phyloP scores from a whole-genome alignment of 345 rosid genomes.

The Corymbia maculata region DNA sequence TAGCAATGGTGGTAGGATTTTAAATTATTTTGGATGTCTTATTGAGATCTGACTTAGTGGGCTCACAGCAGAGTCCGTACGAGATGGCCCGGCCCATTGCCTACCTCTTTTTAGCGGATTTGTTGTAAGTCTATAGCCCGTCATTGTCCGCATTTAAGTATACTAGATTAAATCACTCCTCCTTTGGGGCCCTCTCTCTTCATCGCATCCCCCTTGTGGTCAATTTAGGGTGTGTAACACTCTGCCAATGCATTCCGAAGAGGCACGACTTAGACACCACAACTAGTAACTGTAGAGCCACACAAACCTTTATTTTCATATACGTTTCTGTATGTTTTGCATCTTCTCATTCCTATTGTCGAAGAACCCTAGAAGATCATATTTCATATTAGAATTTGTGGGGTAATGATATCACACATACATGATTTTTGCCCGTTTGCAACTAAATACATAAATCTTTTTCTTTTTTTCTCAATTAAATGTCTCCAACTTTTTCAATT shows the following conservation, averaged over 20 bases:
- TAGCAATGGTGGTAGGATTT: not conserved
- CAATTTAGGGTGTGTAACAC: not conserved
- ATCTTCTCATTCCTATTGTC: not conserved
- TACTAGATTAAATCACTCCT: not conserved
- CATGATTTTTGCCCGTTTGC: not conserved
- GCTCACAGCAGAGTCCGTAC: too few species aligned
- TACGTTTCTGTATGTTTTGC: not conserved
- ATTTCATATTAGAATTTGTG: not conserved
- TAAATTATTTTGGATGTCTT: too few species aligned
- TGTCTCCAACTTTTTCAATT: not conserved
- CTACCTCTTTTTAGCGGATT: not conserved
- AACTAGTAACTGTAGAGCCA: accelerated
- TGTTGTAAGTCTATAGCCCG: not conserved
- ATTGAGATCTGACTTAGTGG: too few species aligned
- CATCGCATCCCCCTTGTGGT: not conserved
- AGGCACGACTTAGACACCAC: not conserved
- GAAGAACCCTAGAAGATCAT: not conserved
- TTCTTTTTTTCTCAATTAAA: not conserved
- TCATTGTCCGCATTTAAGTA: not conserved
- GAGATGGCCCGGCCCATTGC: not conserved
- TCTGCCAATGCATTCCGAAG: not conserved
- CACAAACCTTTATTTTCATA: not conserved
- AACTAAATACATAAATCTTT: not conserved
- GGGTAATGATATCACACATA: not conserved
- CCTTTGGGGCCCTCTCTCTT: not conserved